Conservation (phyloP, 495 filamentous ascomycete genomes). For the Tricharina praecox region DNA sequence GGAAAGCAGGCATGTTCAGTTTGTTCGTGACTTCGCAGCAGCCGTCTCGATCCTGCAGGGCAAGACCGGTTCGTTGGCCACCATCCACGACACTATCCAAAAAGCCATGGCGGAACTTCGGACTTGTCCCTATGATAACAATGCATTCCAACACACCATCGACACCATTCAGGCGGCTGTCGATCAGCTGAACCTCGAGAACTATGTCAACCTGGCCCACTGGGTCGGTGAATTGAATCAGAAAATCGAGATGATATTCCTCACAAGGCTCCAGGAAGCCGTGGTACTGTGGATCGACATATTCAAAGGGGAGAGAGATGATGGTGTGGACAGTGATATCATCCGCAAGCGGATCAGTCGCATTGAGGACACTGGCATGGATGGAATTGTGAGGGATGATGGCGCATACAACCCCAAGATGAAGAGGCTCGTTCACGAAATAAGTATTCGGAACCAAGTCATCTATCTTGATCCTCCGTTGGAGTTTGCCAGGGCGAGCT, state of each 20-base stretch:
- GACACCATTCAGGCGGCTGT: conserved; percentile 73
- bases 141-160: conserved; percentile 60
- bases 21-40: conserved; percentile 77
- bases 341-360: conserved; percentile 32
- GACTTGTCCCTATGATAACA: conserved; percentile 60
- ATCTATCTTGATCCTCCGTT: conserved; percentile 88
- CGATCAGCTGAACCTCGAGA: conserved; percentile 88
- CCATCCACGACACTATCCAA: conserved; percentile 67
- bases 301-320: conserved; percentile 47
- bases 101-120: conserved; percentile 69
- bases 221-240: conserved; percentile 80
- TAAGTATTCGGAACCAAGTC: conserved; percentile 90
- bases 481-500: conserved; percentile 79
- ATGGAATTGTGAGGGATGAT: conserved; percentile 26
- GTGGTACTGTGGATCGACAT: conserved; percentile 68
- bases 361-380: conserved; percentile 9
- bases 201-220: conserved; percentile 72
- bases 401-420: conserved; percentile 37
- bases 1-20: conserved; percentile 89
- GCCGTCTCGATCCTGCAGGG: conserved; percentile 69
- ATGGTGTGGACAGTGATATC: conserved; percentile 31
- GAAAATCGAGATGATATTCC: conserved; percentile 60
- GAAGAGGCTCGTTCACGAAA: conserved; percentile 64
- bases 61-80: conserved; percentile 61
- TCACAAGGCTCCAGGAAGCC: conserved; percentile 59